Evolutionary conservation across 129 eudicot genomes (phyloP), one percentile per base, ranked within the genome.

Genomic region (Gnaphalium uliginosum): DNA sequence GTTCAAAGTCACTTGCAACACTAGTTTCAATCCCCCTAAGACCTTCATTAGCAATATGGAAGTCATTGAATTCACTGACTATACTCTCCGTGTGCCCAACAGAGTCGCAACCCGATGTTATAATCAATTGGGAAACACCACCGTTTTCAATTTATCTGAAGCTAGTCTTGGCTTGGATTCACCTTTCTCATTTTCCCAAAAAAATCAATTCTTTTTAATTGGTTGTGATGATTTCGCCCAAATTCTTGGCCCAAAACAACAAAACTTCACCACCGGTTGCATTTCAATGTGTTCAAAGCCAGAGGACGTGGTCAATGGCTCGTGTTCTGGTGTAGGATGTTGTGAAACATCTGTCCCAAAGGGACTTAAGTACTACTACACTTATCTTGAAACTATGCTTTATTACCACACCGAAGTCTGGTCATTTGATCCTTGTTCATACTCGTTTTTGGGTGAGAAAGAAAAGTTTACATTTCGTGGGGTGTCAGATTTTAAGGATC

Each of bases 371-470:
- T 27, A 27, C 30, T 27, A 27, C 30, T 27, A 27, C 30, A 27
- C 30, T 27, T 27, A 27, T 27, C 0, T 18, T 0, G 11, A 77
- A 17, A 33, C 41, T 32, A 0, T 54, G 21, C 3, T 3, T 0
- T 25, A 15, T 1, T 57, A 46, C 26, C 81, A 78, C 27, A 29
- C 14, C 2, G 5, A 33, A 0, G 74, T 82, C 1, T 71, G 78
- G 76, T 60, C 70, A 21, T 84, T 82, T 72, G 53, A 80, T 43
- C 82, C 76, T 10, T 89, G 96, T 67, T 46, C 81, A 2, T 87
- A 85, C 66, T 83, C 96, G 1, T 87, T 89, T 81, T 54, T 85
- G 39, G 90, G 84, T 4, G 96, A 90, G 78, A 32, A 26, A 8
- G 78, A 79, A 2, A 57, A 59, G 18, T 90, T 82, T 69, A 73